A percentile compares a stretch with the other conserved stretches of the same genome.
Conservation (phyloP, 495 filamentous ascomycete species). For the Letharia lupina region DNA sequence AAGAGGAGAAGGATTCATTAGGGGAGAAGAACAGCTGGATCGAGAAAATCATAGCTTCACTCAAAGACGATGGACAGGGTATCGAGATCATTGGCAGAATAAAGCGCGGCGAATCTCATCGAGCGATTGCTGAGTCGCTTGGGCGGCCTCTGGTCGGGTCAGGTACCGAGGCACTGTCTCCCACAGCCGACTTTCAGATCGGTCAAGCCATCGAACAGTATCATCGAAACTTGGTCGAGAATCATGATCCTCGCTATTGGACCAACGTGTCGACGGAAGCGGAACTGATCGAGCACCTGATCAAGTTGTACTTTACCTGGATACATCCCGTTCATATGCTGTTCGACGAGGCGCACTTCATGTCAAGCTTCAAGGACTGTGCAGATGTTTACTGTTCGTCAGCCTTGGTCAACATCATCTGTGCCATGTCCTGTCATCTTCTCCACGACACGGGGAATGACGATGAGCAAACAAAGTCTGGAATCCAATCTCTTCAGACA, state of each 20-base stretch:
- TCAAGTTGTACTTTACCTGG: conserved; percentile 38
- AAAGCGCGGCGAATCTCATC: conserved; percentile 27
- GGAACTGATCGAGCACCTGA: conserved; percentile 30
- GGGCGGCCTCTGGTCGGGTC: conserved; percentile 2
- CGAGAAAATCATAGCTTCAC: conserved; percentile 29
- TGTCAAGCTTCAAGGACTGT: conserved; percentile 28
- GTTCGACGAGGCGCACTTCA: conserved; percentile 29
- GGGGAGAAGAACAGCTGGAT: conserved; percentile 27
- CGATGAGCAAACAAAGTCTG: conserved; percentile 14
- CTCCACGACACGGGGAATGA: conserved; percentile 17
- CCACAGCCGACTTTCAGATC: conserved; percentile 15
- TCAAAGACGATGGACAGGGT: conserved; percentile 29
- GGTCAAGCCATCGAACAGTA: conserved; percentile 17
- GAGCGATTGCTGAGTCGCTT: conserved; percentile 32
- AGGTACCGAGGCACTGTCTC: conserved; percentile 20
- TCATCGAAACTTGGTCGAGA: conserved; percentile 5
- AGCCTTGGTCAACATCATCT: conserved; percentile 35
- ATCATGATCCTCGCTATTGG: conserved; percentile 25
- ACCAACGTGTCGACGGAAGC: conserved; percentile 29
- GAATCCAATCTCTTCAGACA: conserved; percentile 18
- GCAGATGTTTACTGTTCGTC: conserved; percentile 31
- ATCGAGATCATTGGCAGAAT: conserved; percentile 30
- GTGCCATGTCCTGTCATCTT: conserved; percentile 36
- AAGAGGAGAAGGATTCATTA: conserved; percentile 17
- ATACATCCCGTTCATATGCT: conserved; percentile 37